phyloP scores from a whole-genome alignment of 2,329 filamentous ascomycete species.

The Hypoxylon sp. region DNA sequence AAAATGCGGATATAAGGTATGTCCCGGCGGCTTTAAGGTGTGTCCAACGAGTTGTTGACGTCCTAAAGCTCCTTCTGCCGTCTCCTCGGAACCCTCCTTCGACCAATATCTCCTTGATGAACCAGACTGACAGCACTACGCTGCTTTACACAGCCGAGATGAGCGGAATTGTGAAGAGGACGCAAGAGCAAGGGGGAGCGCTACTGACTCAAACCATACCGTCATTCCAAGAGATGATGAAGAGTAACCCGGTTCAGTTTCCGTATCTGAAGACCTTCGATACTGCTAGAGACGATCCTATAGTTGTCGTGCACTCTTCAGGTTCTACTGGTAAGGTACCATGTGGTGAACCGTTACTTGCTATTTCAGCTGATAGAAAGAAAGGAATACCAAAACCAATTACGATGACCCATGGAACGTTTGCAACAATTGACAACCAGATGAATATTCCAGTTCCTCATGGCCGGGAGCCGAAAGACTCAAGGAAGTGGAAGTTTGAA shows the following conservation, averaged over 20 bases:
- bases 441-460: conserved; percentile 24
- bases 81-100: conserved; percentile 29
- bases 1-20: conserved; percentile 48
- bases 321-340: background rate
- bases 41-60: too few species aligned
- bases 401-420: conserved; percentile 12
- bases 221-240: conserved; percentile 32
- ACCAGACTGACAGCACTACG: conserved; percentile 16
- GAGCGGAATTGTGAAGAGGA: conserved; percentile 12
- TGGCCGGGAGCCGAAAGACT: conserved; percentile 30
- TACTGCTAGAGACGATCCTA: conserved; percentile 26
- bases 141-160: conserved; percentile 29
- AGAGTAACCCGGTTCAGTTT: conserved; percentile 15
- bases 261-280: conserved; percentile 32
- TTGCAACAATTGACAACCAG: conserved; percentile 28
- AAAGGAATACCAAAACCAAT: conserved; percentile 15
- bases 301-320: conserved; percentile 18
- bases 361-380: background rate
- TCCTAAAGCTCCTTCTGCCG: conserved; percentile 22
- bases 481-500: conserved; percentile 29
- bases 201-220: conserved; percentile 12
- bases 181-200: background rate
- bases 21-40: too few species aligned
- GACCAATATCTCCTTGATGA: conserved; percentile 27
- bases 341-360: background rate